phyloP scores from a whole-genome alignment of 345 rosid genomes.

The Laguncularia racemosa region DNA sequence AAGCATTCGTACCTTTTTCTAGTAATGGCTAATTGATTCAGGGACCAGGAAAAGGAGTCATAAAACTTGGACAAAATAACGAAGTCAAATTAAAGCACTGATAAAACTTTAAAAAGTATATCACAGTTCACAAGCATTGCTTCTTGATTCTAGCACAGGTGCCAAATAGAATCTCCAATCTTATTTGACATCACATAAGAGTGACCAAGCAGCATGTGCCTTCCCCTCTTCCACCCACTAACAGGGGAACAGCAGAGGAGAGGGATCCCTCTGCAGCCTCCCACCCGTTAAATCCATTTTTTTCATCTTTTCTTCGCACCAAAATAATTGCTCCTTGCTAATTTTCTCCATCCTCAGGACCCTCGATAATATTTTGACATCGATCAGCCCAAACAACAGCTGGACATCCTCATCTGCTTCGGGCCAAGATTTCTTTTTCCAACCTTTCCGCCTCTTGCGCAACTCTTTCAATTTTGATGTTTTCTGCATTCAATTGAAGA shows the following conservation, averaged over 20 bases:
- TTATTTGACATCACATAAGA: too few species aligned
- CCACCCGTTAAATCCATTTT: constrained; percentile 52
- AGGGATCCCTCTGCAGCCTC: constrained; percentile 67
- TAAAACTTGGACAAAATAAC: too few species aligned
- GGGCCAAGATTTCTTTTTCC: constrained; percentile 90
- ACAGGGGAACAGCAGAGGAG: constrained; percentile 81
- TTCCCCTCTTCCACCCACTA: constrained; percentile 22
- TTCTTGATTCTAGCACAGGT: too few species aligned
- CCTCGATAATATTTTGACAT: constrained; percentile 52
- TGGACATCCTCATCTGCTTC: constrained; percentile 47
- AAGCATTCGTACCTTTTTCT: too few species aligned
- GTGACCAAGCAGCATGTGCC: too few species aligned
- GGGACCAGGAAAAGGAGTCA: too few species aligned
- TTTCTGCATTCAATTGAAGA: constrained; percentile 37
- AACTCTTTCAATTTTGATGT: constrained; percentile 60
- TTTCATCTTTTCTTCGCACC: constrained; percentile 98
- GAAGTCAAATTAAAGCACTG: too few species aligned
- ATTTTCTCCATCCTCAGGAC: constrained; percentile 68
- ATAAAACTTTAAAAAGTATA: too few species aligned
- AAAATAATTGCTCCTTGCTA: constrained; percentile 67
- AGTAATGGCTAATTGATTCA: too few species aligned
- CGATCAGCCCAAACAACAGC: constrained; percentile 62
- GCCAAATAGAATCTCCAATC: too few species aligned
- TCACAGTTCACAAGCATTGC: too few species aligned
- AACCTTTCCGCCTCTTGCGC: constrained; percentile 52